A percentile compares a stretch with the other conserved stretches of the same genome.
These are phyloP conservation scores for Ceratocystis eucalypticola DNA, from an alignment of 2,329 filamentous ascomycete genomes.

Conservation along the genomic window DNA sequence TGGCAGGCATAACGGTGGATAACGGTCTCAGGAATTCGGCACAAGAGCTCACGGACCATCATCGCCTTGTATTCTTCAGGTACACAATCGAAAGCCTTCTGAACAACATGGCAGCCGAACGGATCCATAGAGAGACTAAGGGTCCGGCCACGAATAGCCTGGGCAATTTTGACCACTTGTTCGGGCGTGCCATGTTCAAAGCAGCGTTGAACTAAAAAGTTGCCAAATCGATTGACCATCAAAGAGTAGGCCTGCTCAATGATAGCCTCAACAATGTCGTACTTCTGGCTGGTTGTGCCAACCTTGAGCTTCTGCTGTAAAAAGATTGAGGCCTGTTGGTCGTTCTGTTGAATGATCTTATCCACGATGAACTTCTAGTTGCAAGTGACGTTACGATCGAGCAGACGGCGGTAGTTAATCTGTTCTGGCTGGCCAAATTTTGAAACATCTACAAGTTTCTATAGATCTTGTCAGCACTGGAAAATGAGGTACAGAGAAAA, in stretches of 20 bases:
- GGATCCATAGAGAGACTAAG: constrained; percentile 94
- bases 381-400: constrained; percentile 91
- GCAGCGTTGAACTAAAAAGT: constrained; percentile 95
- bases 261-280: constrained; percentile 92
- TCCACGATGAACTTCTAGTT: constrained; percentile 99
- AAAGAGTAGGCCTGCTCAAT: constrained; percentile 86
- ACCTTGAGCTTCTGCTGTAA: constrained; percentile 98
- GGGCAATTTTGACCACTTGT: constrained; percentile 87
- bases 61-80: constrained; percentile 95
- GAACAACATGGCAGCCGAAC: constrained; percentile 94
- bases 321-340: constrained; percentile 98
- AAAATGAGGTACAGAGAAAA: not conserved
- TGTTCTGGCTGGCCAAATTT: constrained; percentile 51
- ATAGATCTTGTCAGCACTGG: constrained; percentile 1
- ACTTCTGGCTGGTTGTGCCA: constrained; percentile 87
- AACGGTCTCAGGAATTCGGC: constrained; percentile 90
- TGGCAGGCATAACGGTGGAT: constrained; percentile 98
- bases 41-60: constrained; percentile 96
- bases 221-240: constrained; percentile 98
- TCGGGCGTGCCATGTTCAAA: constrained; percentile 95
- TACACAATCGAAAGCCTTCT: constrained; percentile 96
- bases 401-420: constrained; percentile 85
- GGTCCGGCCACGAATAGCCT: constrained; percentile 86
- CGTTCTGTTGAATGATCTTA: constrained; percentile 98
- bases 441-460: constrained; percentile 6